Percentiles rank a stretch among this genome's conserved stretches.
phyloP scores from a whole-genome alignment of 345 rosid species.

The Gossypium ekmanianum region DNA sequence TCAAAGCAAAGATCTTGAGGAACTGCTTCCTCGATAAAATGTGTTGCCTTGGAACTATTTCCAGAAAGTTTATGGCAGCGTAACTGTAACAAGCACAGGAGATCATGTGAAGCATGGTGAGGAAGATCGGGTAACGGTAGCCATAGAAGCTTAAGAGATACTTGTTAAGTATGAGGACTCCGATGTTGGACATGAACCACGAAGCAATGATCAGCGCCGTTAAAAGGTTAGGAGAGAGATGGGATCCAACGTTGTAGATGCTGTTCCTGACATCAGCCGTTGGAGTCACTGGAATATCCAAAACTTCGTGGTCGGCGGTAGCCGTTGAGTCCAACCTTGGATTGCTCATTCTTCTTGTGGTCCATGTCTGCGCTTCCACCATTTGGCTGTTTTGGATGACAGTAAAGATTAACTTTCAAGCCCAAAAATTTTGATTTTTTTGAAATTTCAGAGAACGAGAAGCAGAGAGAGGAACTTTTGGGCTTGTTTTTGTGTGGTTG shows the following conservation, averaged over 20 bases:
- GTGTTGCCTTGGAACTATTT: constrained; percentile 79
- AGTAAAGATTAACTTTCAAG: constrained; percentile 7
- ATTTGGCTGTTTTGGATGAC: constrained; percentile 30
- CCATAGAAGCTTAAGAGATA: constrained; percentile 92
- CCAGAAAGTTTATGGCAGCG: constrained; percentile 63
- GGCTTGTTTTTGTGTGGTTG: background rate
- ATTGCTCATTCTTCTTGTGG: constrained; percentile 98
- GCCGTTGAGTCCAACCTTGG: constrained; percentile 59
- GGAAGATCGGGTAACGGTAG: constrained; percentile 83
- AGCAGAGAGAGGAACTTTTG: constrained; percentile 8
- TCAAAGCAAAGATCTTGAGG: constrained; percentile 70
- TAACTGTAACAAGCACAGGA: constrained; percentile 83
- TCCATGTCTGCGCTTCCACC: constrained; percentile 99
- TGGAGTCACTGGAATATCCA: constrained; percentile 91
- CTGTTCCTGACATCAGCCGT: constrained; percentile 58
- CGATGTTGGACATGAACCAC: constrained; percentile 93
- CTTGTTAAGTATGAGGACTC: constrained; percentile 89
- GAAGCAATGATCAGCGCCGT: constrained; percentile 79
- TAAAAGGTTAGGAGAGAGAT: constrained; percentile 47
- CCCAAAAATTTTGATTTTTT: background rate
- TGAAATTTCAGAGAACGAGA: constrained; percentile 7
- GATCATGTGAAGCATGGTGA: constrained; percentile 92
- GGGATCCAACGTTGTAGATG: constrained; percentile 33
- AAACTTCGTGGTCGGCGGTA: constrained; percentile 32
- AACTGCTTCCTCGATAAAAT: constrained; percentile 74